These are phyloP conservation scores for Cyclocybe aegerita DNA, from an alignment of 768 basidiomycete genomes.

Conservation along the genomic window DNA sequence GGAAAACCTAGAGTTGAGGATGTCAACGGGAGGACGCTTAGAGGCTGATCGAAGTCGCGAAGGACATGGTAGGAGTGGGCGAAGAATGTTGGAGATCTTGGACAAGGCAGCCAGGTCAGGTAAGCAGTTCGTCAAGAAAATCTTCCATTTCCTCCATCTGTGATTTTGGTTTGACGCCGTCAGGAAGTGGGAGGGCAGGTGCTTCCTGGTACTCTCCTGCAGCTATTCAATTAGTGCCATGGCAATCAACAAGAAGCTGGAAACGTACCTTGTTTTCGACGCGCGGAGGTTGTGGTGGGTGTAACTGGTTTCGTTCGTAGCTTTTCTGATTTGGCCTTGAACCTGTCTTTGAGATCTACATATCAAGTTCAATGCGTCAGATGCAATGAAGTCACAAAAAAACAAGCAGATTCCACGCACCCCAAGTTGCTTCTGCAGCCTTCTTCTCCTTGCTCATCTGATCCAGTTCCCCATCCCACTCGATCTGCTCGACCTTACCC, in stretches of 20 bases:
- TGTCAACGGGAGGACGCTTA: no score
- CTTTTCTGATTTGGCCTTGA: slow-evolving; percentile 54
- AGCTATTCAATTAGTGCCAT: background rate
- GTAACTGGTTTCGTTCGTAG: slow-evolving; percentile 34
- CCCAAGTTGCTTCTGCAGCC: slow-evolving; percentile 73
- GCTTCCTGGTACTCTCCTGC: slow-evolving; percentile 35
- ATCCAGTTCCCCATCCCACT: slow-evolving; percentile 70
- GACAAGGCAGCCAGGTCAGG: background rate
- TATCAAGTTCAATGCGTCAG: background rate
- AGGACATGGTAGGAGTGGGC: no score
- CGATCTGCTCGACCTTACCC: slow-evolving; percentile 61
- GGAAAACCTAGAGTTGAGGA: no score
- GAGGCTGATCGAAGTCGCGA: no score
- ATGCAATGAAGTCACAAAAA: background rate
- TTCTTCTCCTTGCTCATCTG: slow-evolving; percentile 68
- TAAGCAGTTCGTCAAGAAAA: slow-evolving; percentile 66
- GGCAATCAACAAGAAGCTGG: background rate
- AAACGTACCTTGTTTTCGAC: slow-evolving; percentile 38
- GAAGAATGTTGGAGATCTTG: no score
- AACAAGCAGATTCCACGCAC: slow-evolving; percentile 33
- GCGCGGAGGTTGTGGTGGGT: slow-evolving; percentile 18
- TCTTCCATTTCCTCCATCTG: slow-evolving; percentile 67
- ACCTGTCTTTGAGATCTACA: slow-evolving; percentile 58
- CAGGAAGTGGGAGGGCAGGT: slow-evolving; percentile 48
- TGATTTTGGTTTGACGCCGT: slow-evolving; percentile 25